Percentiles rank a stretch among this genome's conserved stretches.
Evolutionary conservation across 148 eudicot species (phyloP).

Genomic region (Chenopodium formosanum): DNA sequence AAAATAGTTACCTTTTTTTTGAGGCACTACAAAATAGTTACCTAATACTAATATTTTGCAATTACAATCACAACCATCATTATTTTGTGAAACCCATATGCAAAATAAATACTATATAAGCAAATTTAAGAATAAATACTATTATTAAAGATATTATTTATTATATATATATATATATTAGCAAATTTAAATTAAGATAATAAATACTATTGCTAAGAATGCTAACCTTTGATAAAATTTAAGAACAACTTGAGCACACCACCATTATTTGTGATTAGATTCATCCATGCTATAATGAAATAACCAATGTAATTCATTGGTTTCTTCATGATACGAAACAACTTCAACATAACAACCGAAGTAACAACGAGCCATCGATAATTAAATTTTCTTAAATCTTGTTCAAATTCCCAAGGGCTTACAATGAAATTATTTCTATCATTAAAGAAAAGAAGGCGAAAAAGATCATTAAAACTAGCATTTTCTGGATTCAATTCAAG

Average conservation of each 20-base stretch:
- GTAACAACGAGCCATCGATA: conserved; percentile 39
- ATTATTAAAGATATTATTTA: no score
- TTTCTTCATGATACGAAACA: conserved; percentile 16
- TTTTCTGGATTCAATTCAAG: conserved; percentile 38
- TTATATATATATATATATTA: no score
- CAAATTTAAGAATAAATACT: no score
- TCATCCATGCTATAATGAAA: conserved; percentile 26
- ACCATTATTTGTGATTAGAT: conserved; percentile 28
- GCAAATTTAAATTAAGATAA: no score
- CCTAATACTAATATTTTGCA: no score
- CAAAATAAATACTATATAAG: no score
- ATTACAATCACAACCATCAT: no score
- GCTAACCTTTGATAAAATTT: conserved; percentile 29
- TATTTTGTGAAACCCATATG: no score
- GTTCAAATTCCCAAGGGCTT: conserved; percentile 14
- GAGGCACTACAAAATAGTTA: no score
- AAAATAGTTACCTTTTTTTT: no score
- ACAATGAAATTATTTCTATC: conserved; percentile 22
- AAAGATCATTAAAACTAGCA: conserved; percentile 25
- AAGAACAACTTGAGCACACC: conserved; percentile 22
- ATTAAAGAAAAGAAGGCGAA: conserved; percentile 25
- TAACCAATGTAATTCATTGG: conserved; percentile 35
- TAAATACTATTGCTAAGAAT: no score
- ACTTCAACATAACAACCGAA: conserved; percentile 32
- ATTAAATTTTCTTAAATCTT: conserved; percentile 28